These are phyloP conservation scores for Novymonas esmeraldas DNA, from an alignment of 208 protist species.

Conservation along the genomic window DNA sequence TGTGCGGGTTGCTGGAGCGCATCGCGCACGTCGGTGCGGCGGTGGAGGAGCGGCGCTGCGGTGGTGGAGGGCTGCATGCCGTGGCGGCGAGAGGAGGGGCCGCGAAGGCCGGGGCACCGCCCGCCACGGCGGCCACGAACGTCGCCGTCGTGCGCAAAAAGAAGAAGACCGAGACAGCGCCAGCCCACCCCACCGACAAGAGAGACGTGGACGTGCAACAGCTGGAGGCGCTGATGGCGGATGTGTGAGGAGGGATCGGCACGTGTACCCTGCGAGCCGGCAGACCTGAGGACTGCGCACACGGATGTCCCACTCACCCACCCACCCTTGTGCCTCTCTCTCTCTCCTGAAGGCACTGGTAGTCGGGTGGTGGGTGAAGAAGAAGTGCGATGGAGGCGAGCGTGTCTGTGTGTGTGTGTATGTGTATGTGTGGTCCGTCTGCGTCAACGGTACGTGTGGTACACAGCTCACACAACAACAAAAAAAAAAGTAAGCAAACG, in stretches of 20 bases:
- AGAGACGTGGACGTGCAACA: slow-evolving; percentile 31
- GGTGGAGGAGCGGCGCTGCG: slow-evolving; percentile 33
- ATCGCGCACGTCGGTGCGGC: slow-evolving; percentile 30
- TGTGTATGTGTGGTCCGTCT: no score
- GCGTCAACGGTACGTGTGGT: no score
- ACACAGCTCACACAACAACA: no score
- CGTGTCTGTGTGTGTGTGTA: no score
- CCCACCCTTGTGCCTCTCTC: no score
- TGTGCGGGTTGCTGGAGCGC: slow-evolving; percentile 43
- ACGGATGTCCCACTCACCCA: no score
- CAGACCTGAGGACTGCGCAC: no score
- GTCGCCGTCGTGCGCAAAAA: slow-evolving; percentile 79
- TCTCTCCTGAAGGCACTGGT: no score
- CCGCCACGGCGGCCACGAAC: not conserved
- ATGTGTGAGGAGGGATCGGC: not conserved
- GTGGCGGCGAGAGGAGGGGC: not conserved
- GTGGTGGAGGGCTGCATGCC: not conserved
- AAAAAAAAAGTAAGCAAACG: no score
- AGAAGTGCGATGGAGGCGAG: no score
- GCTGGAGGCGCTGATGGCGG: slow-evolving; percentile 34
- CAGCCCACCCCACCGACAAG: slow-evolving; percentile 4
- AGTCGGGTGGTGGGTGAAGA: no score
- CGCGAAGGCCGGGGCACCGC: not conserved
- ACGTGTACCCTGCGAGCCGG: not conserved
- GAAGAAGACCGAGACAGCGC: slow-evolving; percentile 52